Percentiles rank a stretch among this genome's conserved stretches.
phyloP scores from a whole-genome alignment of 352 stramenopile genomes.

The Globisporangium uncinulatum region DNA sequence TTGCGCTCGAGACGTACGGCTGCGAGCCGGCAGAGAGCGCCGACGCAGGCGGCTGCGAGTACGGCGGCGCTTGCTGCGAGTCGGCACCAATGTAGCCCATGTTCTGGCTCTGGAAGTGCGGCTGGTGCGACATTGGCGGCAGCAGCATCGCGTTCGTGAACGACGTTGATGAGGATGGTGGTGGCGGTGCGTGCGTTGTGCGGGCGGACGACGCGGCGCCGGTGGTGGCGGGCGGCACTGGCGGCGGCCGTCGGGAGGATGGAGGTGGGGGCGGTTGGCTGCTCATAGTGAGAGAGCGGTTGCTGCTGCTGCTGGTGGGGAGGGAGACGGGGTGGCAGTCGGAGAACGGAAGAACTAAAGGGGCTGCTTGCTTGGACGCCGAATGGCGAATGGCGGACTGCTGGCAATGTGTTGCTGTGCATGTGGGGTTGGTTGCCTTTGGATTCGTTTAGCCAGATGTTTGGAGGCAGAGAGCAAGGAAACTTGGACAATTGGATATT shows the following conservation, averaged over 20 bases:
- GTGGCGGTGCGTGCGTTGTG: neutral
- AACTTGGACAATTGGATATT: too few relatives aligned
- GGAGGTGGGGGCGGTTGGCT: slow-evolving; percentile 1
- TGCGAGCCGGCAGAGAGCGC: slow-evolving; percentile 73
- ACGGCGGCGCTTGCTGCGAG: slow-evolving; percentile 9
- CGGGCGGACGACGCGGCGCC: neutral
- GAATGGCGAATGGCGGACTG: neutral
- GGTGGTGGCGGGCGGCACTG: neutral
- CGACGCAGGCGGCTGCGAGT: slow-evolving; percentile 46
- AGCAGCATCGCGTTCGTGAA: slow-evolving; percentile 4
- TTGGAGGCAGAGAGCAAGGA: too few relatives aligned
- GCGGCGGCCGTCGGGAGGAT: slow-evolving; percentile 3
- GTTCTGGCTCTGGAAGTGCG: slow-evolving; percentile 10
- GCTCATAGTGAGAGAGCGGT: slow-evolving; percentile 5
- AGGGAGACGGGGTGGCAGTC: too few relatives aligned
- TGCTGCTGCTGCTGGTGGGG: neutral
- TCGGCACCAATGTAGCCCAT: slow-evolving; percentile 6
- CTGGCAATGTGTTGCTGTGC: too few relatives aligned
- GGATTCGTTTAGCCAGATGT: too few relatives aligned
- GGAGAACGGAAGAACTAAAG: neutral
- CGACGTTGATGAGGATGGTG: slow-evolving; percentile 1
- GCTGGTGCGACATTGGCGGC: slow-evolving; percentile 5
- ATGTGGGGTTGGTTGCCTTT: too few relatives aligned
- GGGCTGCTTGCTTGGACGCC: neutral
- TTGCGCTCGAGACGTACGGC: slow-evolving; percentile 71